Base-by-base conservation (phyloP, 2,329 filamentous ascomycete species). In the Penicillium sp. region DNA sequence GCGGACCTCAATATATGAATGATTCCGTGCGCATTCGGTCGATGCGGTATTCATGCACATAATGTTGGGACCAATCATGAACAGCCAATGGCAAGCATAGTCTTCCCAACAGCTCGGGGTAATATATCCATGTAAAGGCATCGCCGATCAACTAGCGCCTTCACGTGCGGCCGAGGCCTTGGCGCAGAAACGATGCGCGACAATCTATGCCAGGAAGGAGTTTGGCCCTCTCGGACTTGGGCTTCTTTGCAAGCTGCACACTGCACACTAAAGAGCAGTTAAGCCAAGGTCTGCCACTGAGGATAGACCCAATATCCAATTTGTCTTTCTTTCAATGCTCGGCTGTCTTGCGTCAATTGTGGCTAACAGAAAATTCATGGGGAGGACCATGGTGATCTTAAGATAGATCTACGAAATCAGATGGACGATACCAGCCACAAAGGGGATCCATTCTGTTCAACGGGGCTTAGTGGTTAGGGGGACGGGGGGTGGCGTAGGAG, bases 381-480 rank as follows among this genome's bases (percentile, higher is more conserved):
- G 18, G 18, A 18, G 18, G 18, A 18, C 18, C 18, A 18, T 18
- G 18, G 18, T 3, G 18, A 18, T 18, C 18, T 18, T 18, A 18
- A 18, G 18, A 32, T 32, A 32, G 29, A 32, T 32, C 29, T 32
- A 32, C 29, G 29, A 4, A 11, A 32, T 32, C 3, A 32, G 29
- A 32, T 32, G 11, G 29, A 32, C 8, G 29, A 3, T 11, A 32
- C 7, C 29, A 7, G 29, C 29, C 29, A 32, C 29, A 32, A 11
- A 12, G 33, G 9, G 36, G 39, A 39, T 8, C 37, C 18, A 12
- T 38, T 69, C 72, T 9, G 44, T 49, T 69, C 59, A 71, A 46
- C 66, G 68, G 43, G 81, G 81, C 60, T 82, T 84, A 48, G 78
- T 82, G 13, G 67, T 68, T 52, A 81, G 56, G 1, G 80, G 80